These are phyloP conservation scores for Quercus wislizeni DNA, from an alignment of 306 rosid species.

Conservation along the genomic window DNA sequence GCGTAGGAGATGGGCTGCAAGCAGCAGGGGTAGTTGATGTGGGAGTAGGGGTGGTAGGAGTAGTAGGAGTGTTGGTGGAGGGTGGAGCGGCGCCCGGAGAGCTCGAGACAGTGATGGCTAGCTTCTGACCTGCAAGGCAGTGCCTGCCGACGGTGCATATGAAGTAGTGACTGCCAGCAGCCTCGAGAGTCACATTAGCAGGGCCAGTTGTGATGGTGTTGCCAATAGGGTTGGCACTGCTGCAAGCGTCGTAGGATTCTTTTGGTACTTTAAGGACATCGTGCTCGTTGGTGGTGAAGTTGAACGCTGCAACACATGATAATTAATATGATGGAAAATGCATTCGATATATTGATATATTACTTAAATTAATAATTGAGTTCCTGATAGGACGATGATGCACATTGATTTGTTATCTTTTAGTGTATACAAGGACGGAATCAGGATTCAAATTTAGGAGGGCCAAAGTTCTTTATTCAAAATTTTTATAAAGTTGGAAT, in stretches of 20 bases:
- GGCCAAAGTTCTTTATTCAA: too few relatives aligned
- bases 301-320: slow-evolving; percentile 2
- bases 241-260: slow-evolving; percentile 14
- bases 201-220: not conserved
- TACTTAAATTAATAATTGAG: too few relatives aligned
- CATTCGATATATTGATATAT: not conserved
- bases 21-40: not conserved
- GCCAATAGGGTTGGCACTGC: not conserved
- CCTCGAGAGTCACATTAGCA: not conserved
- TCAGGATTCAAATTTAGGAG: too few relatives aligned
- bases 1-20: not conserved
- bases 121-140: not conserved
- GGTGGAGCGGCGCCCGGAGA: not conserved
- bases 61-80: not conserved
- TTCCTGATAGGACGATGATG: not conserved
- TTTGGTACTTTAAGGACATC: slow-evolving; percentile 13
- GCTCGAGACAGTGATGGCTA: slow-evolving; percentile 15
- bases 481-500: too few relatives aligned
- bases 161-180: slow-evolving; percentile 17
- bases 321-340: not conserved
- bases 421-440: too few relatives aligned
- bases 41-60: not conserved
- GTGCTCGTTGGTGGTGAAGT: not conserved
- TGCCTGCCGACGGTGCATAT: slow-evolving; percentile 14
- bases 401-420: too few relatives aligned